These are phyloP conservation scores for Geranomyces michiganensis DNA, from an alignment of 192 early-diverging fungal species.

Conservation along the genomic window DNA sequence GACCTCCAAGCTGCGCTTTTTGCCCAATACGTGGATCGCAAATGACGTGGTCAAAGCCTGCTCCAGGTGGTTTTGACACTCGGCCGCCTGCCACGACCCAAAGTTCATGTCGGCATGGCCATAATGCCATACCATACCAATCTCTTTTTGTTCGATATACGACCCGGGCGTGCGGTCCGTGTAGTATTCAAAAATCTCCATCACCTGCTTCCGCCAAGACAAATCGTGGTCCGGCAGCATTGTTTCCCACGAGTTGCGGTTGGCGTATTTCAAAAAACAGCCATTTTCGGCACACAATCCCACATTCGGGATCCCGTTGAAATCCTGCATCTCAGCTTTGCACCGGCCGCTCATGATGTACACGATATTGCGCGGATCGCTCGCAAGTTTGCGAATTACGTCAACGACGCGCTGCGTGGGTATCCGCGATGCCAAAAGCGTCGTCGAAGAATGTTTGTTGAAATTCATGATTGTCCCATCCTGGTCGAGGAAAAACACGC, in stretches of 20 bases:
- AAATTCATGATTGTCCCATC: conserved; percentile 50
- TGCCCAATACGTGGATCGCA: conserved; percentile 70
- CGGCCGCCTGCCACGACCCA: conserved; percentile 77
- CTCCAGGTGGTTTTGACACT: conserved; percentile 84
- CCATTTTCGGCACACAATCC: conserved; percentile 73
- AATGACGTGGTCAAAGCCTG: conserved; percentile 66
- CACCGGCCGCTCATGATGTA: conserved; percentile 53
- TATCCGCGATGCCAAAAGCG: conserved; percentile 26
- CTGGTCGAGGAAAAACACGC: conserved; percentile 54
- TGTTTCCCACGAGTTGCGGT: conserved; percentile 63
- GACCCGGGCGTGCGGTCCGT: conserved; percentile 80
- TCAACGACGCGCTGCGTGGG: conserved; percentile 24
- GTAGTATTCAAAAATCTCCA: conserved; percentile 84
- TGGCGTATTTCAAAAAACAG: conserved; percentile 65
- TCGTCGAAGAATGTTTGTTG: conserved; percentile 35
- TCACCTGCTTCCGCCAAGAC: conserved; percentile 69
- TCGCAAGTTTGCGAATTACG: conserved; percentile 31
- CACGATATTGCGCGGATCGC: conserved; percentile 47
- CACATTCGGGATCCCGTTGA: conserved; percentile 43
- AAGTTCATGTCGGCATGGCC: conserved; percentile 61
- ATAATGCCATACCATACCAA: conserved; percentile 76
- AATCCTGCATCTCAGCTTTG: conserved; percentile 41
- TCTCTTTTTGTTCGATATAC: conserved; percentile 74
- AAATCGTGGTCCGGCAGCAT: conserved; percentile 59
- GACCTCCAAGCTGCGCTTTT: conserved; percentile 71